These are phyloP conservation scores for Schizophyllum commune DNA, from an alignment of 1,284 basidiomycete genomes.

Conservation along the genomic window DNA sequence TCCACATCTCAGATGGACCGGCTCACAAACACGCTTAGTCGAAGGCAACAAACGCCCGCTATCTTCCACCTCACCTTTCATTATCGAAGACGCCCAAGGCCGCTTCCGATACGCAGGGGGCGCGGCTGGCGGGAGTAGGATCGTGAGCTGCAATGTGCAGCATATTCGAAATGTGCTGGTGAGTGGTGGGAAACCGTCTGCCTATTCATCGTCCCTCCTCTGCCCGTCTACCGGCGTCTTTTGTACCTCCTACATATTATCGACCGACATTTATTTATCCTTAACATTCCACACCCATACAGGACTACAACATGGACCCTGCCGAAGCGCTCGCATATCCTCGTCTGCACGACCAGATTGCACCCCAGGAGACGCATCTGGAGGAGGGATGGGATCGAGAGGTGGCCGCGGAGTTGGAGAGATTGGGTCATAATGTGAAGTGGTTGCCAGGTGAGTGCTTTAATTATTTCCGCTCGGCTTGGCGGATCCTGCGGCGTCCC, in stretches of 20 bases:
- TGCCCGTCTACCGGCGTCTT: too few relatives aligned
- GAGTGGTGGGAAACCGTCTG: background rate
- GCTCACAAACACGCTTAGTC: background rate
- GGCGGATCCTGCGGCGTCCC: background rate
- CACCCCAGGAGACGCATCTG: background rate
- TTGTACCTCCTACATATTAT: too few relatives aligned
- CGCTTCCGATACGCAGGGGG: background rate
- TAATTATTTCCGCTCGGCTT: background rate
- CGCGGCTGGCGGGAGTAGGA: background rate
- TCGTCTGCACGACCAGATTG: background rate
- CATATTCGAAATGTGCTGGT: background rate
- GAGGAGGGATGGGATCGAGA: background rate
- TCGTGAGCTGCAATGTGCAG: slow-evolving; percentile 2
- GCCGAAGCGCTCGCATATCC: background rate
- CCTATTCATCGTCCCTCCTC: too few relatives aligned
- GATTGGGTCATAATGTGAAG: background rate
- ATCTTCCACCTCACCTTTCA: background rate
- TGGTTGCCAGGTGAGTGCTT: background rate
- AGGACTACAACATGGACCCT: background rate
- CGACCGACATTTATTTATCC: too few relatives aligned
- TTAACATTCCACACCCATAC: too few relatives aligned
- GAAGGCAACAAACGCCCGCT: background rate
- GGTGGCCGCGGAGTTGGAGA: background rate
- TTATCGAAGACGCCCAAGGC: background rate
- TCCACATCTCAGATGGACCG: background rate